Conservation (phyloP, 192 early-diverging fungal genomes). For the Coemansia sp. region DNA sequence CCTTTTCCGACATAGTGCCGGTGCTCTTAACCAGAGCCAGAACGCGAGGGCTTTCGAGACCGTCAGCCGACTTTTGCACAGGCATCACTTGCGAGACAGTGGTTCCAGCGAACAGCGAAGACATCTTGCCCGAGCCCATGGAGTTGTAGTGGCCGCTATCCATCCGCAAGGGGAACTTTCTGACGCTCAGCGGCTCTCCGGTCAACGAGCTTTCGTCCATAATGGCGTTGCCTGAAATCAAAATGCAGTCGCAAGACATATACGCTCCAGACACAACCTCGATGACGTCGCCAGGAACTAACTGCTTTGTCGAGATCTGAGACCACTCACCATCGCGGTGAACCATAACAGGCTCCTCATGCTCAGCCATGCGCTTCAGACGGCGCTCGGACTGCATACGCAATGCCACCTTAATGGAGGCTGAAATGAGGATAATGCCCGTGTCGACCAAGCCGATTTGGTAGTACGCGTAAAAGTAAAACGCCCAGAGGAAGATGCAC, state of each 20-base stretch:
- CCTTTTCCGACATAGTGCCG: conserved; percentile 57
- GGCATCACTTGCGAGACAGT: conserved; percentile 54
- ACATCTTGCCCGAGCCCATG: conserved; percentile 52
- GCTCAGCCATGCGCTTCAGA: conserved; percentile 57
- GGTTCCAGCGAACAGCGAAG: conserved; percentile 68
- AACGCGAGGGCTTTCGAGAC: conserved; percentile 33
- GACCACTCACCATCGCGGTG: conserved; percentile 60
- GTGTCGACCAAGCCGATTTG: conserved; percentile 57
- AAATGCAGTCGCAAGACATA: conserved; percentile 62
- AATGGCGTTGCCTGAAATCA: conserved; percentile 63
- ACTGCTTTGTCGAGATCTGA: conserved; percentile 47
- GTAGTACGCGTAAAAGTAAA: conserved; percentile 57
- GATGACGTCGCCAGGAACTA: conserved; percentile 65
- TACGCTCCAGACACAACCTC: conserved; percentile 36
- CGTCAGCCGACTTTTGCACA: conserved; percentile 17
- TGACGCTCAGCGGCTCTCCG: conserved; percentile 70
- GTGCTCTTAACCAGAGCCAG: conserved; percentile 17
- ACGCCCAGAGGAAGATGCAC: conserved; percentile 57
- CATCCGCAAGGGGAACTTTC: conserved; percentile 63
- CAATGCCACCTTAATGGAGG: conserved; percentile 53
- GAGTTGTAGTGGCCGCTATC: conserved; percentile 49
- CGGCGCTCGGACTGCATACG: conserved; percentile 47
- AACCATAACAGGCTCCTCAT: conserved; percentile 38
- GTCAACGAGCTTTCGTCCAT: conserved; percentile 71
- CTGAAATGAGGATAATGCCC: conserved; percentile 52